phyloP scores from a whole-genome alignment of 2,329 filamentous ascomycete species.

The Sclerotinia subarctica region DNA sequence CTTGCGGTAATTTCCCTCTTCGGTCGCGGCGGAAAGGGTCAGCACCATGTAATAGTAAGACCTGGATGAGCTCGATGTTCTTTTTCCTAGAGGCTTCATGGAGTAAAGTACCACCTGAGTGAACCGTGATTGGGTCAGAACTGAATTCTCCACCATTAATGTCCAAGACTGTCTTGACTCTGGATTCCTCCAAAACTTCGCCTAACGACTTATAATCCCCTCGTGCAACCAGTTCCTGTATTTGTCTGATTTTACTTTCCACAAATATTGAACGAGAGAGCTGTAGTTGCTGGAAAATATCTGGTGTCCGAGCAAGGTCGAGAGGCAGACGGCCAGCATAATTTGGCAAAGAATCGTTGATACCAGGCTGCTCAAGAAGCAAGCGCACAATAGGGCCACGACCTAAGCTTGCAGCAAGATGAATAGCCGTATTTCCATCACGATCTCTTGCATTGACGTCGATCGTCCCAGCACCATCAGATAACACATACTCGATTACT shows the following conservation, averaged over 20 bases:
- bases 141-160: conserved; percentile 89
- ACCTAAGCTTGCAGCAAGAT: conserved; percentile 81
- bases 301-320: conserved; percentile 84
- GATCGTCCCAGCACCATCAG: conserved; percentile 62
- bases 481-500: conserved; percentile 92
- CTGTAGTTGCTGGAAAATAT: conserved; percentile 94
- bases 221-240: conserved; percentile 72
- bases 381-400: conserved; percentile 77
- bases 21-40: conserved; percentile 94
- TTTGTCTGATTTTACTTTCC: conserved; percentile 77
- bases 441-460: conserved; percentile 89
- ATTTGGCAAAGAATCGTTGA: conserved; percentile 88
- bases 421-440: conserved; percentile 91
- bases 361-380: conserved; percentile 73
- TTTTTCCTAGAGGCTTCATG: conserved; percentile 90
- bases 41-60: conserved; percentile 87
- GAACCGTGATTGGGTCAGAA: conserved; percentile 71
- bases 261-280: conserved; percentile 86
- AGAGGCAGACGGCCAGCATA: conserved; percentile 79
- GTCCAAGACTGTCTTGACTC: conserved; percentile 82
- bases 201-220: conserved; percentile 77
- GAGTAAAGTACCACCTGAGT: conserved; percentile 84
- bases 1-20: conserved; percentile 92
- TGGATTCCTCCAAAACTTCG: conserved; percentile 75
- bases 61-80: conserved; percentile 83